Base-by-base conservation (phyloP, 805 yeast species). In the Ascoidea rubescens region DNA sequence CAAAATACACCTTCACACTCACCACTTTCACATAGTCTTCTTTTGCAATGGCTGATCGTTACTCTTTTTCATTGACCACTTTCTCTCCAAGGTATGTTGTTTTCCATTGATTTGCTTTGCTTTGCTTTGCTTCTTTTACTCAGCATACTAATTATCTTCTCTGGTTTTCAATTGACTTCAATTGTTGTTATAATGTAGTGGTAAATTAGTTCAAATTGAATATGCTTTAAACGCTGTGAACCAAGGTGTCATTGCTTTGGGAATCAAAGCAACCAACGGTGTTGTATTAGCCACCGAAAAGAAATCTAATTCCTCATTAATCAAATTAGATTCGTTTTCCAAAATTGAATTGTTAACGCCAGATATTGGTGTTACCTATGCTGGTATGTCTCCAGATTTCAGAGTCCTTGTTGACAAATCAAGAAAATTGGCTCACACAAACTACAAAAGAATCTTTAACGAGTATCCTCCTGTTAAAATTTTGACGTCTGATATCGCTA, bases 311-410 rank as follows among this genome's bases (percentile, higher is more conserved):
- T 87, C 96, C 7, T 74, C 85, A 12, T 75, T 93, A 56, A 78
- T 88, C 51, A 82, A 87, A 58, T 70, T 79, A 43, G 95, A 85
- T 50, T 77, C 87, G 50, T 74, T 85, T 54, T 75, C 84, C 50
- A 93, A 93, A 65, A 82, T 93, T 45, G 84, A 87, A 49, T 69
- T 78, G 55, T 78, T 93, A 62, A 89, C 99, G 4, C 98, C 99
- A 44, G 89, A 93, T 65, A 86, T 91, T 60, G 99, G 97, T 53
- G 88, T 93, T 77, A 90, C 95, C 4, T 93, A 93, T 69, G 77
- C 96, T 5, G 99, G 99, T 17, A 90, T 93, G 98, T 98, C 98
- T 31, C 99, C 99, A 28, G 99, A 93, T 67, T 93, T 86, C 72
- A 78, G 99, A 58, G 96, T 93, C 14, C 76, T 93, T 42, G 88